These are phyloP conservation scores for Capniomyces stellatus DNA, from an alignment of 371 early-diverging fungal species.

Conservation along the genomic window DNA sequence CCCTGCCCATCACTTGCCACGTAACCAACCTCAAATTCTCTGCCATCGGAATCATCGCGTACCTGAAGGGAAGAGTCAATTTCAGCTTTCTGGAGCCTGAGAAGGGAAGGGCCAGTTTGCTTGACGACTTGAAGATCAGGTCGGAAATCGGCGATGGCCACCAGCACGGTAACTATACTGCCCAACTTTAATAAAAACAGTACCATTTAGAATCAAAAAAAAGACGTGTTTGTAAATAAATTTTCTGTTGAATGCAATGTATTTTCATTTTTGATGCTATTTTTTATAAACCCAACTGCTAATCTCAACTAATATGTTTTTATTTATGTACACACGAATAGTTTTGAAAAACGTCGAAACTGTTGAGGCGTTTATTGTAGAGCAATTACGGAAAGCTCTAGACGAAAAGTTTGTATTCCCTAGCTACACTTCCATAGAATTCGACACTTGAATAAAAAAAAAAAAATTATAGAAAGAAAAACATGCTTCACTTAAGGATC, in stretches of 20 bases:
- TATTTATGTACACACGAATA: neutral
- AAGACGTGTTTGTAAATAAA: too few species aligned
- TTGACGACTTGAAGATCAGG: slow-evolving; percentile 28
- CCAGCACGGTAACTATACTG: slow-evolving; percentile 72
- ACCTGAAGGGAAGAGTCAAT: slow-evolving; percentile 61
- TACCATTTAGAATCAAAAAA: too few species aligned
- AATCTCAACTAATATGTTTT: neutral
- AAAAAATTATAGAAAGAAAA: too few species aligned
- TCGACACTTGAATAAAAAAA: too few species aligned
- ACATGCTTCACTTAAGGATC: too few species aligned
- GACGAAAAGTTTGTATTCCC: slow-evolving; percentile 85
- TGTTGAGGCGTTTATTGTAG: slow-evolving; percentile 77
- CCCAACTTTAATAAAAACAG: too few species aligned
- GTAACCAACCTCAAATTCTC: slow-evolving; percentile 69
- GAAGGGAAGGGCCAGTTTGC: slow-evolving; percentile 8
- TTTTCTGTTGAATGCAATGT: too few species aligned
- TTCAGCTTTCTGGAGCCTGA: slow-evolving; percentile 77
- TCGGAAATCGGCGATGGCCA: slow-evolving; percentile 77
- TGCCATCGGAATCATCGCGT: slow-evolving; percentile 71
- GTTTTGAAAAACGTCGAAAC: slow-evolving; percentile 82
- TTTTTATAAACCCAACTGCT: neutral
- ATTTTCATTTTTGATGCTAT: too few species aligned
- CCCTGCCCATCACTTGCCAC: slow-evolving; percentile 64
- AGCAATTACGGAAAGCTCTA: slow-evolving; percentile 67
- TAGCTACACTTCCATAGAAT: slow-evolving; percentile 45